phyloP scores from a whole-genome alignment of 768 basidiomycete species.

The Kwoniella bestiolae region DNA sequence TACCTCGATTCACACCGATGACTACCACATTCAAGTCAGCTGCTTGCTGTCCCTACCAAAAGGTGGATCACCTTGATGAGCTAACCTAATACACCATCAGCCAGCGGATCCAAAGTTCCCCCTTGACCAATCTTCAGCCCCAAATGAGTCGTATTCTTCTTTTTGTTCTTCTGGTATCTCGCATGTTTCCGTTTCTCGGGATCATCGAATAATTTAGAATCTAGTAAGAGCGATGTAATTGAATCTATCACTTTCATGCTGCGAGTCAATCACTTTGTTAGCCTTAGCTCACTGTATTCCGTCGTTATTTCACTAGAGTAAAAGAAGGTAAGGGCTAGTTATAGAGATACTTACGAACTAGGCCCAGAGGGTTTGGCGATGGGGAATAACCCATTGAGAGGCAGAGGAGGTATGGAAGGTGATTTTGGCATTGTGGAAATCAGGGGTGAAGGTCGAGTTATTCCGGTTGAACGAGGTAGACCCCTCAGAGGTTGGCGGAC shows the following conservation, averaged over 20 bases:
- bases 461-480: conserved; percentile 19
- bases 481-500: conserved; percentile 20
- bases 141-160: conserved; percentile 63
- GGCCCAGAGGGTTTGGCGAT: conserved; percentile 90
- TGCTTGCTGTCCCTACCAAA: not conserved
- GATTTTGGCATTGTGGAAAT: conserved; percentile 52
- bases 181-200: conserved; percentile 33
- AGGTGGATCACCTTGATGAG: not conserved
- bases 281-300: not conserved
- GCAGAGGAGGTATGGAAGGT: conserved; percentile 40
- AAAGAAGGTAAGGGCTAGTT: not conserved
- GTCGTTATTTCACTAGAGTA: not conserved
- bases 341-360: conserved; percentile 64
- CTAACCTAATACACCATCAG: conserved; percentile 89
- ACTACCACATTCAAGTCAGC: conserved; percentile 62
- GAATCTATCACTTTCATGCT: conserved; percentile 82
- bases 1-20: conserved; percentile 84
- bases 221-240: conserved; percentile 75
- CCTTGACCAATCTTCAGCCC: conserved; percentile 65
- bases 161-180: conserved; percentile 36
- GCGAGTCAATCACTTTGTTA: not conserved
- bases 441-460: not conserved
- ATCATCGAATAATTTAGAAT: conserved; percentile 74
- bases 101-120: conserved; percentile 91
- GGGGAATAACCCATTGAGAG: conserved; percentile 69